Conservation (phyloP, 108 stramenopile genomes). For the Nannochloropsis salina region DNA sequence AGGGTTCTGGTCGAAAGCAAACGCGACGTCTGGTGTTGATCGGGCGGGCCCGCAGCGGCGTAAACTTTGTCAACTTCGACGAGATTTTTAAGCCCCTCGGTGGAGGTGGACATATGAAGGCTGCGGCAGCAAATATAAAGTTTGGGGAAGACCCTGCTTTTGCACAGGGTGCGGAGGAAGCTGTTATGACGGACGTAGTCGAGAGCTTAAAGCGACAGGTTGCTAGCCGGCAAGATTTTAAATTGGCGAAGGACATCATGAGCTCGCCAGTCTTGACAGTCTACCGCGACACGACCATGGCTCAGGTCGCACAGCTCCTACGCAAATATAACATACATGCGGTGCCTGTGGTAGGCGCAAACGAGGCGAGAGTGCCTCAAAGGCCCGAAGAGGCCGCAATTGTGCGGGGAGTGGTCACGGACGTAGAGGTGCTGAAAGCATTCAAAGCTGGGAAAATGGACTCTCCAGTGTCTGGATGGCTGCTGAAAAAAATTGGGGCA, state of each 20-base stretch:
- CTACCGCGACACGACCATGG: slow-evolving; percentile 24
- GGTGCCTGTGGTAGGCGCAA: neutral
- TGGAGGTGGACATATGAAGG: slow-evolving; percentile 41
- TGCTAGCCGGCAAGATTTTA: neutral
- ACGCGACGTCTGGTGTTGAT: slow-evolving; percentile 34
- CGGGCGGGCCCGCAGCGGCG: slow-evolving; percentile 23
- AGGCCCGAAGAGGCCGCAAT: neutral
- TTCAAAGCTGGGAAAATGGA: slow-evolving; percentile 3
- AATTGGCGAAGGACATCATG: slow-evolving; percentile 42
- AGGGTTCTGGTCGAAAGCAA: slow-evolving; percentile 27
- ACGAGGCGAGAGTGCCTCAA: neutral
- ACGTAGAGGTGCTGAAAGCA: neutral
- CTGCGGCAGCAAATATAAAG: slow-evolving; percentile 35
- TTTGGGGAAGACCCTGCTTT: slow-evolving; percentile 21
- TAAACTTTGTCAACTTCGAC: slow-evolving; percentile 29
- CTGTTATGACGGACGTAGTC: slow-evolving; percentile 26
- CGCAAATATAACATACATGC: neutral
- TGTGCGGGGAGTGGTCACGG: neutral
- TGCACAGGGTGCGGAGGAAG: slow-evolving; percentile 18
- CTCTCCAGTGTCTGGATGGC: neutral
- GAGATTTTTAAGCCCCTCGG: slow-evolving; percentile 34
- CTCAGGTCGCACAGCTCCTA: slow-evolving; percentile 27
- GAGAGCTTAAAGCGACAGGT: slow-evolving; percentile 38
- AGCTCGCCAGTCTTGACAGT: slow-evolving; percentile 39
- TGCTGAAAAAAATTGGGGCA: slow-evolving; percentile 1